phyloP scores from a whole-genome alignment of 176 grass and related monocot genomes.

The Ensete glaucum region DNA sequence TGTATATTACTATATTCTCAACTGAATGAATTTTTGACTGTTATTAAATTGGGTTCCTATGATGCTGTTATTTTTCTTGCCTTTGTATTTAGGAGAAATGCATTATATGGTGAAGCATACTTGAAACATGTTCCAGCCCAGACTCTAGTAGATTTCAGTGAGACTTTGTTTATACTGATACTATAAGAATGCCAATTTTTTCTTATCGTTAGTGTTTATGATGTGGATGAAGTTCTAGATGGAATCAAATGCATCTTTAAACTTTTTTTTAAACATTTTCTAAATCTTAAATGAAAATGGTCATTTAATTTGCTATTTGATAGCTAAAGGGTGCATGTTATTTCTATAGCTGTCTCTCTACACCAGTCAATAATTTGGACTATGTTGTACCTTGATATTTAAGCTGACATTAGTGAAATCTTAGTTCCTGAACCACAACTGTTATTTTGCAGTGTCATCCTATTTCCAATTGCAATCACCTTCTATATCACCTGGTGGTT shows the following conservation, averaged over 20 bases:
- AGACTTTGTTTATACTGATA: background rate
- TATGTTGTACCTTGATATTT: background rate
- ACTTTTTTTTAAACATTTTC: too few species aligned
- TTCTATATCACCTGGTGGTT: constrained; percentile 32
- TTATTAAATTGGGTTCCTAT: too few species aligned
- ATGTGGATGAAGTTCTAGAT: background rate
- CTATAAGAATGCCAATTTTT: background rate
- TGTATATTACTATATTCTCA: too few species aligned
- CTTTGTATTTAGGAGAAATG: too few species aligned
- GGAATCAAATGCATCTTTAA: background rate
- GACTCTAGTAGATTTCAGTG: background rate
- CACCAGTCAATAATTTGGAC: background rate
- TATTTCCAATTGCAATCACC: constrained; percentile 25
- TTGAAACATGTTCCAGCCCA: background rate
- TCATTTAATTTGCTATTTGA: background rate
- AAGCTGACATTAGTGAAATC: background rate
- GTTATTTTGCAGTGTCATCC: constrained; percentile 18
- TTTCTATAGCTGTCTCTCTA: background rate
- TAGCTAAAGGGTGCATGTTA: background rate
- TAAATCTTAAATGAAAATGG: background rate
- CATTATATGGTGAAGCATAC: too few species aligned
- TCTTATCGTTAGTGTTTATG: background rate
- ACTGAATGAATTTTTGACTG: too few species aligned
- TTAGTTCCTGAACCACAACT: background rate
- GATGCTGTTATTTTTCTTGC: too few species aligned